A percentile compares a stretch with the other conserved stretches of the same genome.
These are phyloP conservation scores for Colletotrichum aenigma DNA, from an alignment of 2,329 filamentous ascomycete genomes.

Conservation along the genomic window DNA sequence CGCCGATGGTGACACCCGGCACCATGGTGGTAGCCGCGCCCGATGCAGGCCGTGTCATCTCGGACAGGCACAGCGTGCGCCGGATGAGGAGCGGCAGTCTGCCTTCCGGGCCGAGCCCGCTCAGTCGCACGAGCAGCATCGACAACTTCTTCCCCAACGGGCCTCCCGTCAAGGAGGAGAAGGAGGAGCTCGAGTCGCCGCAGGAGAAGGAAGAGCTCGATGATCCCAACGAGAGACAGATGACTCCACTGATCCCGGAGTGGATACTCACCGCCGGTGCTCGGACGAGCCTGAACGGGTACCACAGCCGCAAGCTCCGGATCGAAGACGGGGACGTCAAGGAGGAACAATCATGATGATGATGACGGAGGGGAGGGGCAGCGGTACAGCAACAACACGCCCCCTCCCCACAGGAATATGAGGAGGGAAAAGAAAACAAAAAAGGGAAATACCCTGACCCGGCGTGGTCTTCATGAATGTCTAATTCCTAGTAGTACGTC, in stretches of 20 bases:
- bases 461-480: constrained; percentile 21
- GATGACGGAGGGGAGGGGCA: neutral
- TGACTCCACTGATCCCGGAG: constrained; percentile 66
- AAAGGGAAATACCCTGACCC: neutral
- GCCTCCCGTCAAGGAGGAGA: constrained; percentile 26
- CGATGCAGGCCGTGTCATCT: constrained; percentile 68
- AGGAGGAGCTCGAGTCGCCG: constrained; percentile 23
- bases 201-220: constrained; percentile 18
- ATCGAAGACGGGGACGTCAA: constrained; percentile 17
- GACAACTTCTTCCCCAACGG: constrained; percentile 44
- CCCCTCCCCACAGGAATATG: neutral
- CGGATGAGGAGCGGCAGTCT: constrained; percentile 63
- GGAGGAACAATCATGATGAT: constrained; percentile 26
- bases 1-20: constrained; percentile 68
- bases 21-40: constrained; percentile 76
- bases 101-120: constrained; percentile 49
- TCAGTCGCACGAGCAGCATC: constrained; percentile 53
- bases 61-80: constrained; percentile 54
- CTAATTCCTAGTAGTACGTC: constrained; percentile 19
- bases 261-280: constrained; percentile 63
- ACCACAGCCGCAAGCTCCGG: constrained; percentile 42
- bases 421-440: neutral
- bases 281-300: constrained; percentile 52
- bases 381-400: neutral
- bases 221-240: constrained; percentile 40